Base-by-base conservation (phyloP, 805 yeast species). In the Candida insectalens region DNA sequence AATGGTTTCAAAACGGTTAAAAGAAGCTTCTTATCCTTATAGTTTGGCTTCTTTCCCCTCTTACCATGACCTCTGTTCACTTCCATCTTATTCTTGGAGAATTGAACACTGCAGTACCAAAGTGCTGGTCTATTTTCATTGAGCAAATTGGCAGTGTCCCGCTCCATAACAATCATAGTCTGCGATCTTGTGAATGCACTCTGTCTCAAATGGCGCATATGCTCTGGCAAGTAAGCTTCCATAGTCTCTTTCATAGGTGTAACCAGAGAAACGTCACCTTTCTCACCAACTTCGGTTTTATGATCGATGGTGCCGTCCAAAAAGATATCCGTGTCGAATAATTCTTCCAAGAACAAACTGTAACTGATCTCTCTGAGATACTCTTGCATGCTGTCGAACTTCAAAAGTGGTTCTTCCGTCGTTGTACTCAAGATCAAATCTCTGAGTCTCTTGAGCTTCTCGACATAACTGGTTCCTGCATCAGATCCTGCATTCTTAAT, bases 331-430 rank as follows among this genome's bases (percentile, higher is more conserved):
- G 62, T 59, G 19, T 65, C 69, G 18, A 63, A 55, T 34, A 69
- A 65, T 44, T 79, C 83, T 48, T 80, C 88, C 27, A 76, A 58
- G 38, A 74, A 77, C 36, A 79, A 50, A 34, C 76, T 76, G 51
- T 69, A 69, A 35, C 80, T 67, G 60, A 76, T 69, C 41, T 74
- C 77, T 40, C 67, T 57, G 47, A 68, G 70, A 46, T 80, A 79
- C 14, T 65, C 63, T 7, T 61, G 55, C 43, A 77, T 47, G 19
- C 68, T 58, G 8, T 69, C 69, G 44, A 70, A 77, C 9, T 36
- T 45, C 13, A 49, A 27, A 25, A 44, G 41, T 2, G 45, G 35
- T n/a, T 44, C 43, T 5, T 25, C 22, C 7, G 50, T 47, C 1
- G 51, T 40, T 1, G 53, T 45, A 1, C 32, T 31, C 12, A 28